Conservation (phyloP, 2,329 filamentous ascomycete species). For the Calonectria pteridis region DNA sequence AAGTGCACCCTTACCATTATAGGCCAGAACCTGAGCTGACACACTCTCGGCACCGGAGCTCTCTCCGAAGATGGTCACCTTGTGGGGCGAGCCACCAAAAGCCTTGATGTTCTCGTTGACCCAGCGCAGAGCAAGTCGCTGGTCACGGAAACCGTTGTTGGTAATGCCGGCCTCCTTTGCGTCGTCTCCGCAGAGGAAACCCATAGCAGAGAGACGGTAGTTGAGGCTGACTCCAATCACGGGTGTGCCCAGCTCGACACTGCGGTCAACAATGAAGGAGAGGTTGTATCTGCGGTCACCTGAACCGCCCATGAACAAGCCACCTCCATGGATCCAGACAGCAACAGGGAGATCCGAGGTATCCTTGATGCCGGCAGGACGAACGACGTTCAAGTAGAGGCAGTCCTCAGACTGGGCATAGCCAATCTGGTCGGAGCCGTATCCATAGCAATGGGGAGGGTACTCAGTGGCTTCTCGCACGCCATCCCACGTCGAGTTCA, state of each 20-base stretch:
- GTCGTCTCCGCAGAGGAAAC: conserved; percentile 59
- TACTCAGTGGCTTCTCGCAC: conserved; percentile 58
- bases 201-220: conserved; percentile 61
- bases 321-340: conserved; percentile 68
- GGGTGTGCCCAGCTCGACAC: conserved; percentile 58
- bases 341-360: conserved; percentile 60
- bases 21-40: conserved; percentile 60
- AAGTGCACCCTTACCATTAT: conserved; percentile 52
- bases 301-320: conserved; percentile 48
- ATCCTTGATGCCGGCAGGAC: conserved; percentile 60
- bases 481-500: conserved; percentile 60
- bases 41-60: conserved; percentile 63
- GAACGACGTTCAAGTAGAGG: conserved; percentile 71
- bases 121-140: conserved; percentile 61
- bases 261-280: conserved; percentile 67
- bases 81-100: conserved; percentile 59
- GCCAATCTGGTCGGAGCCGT: conserved; percentile 51
- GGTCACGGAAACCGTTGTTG: conserved; percentile 64
- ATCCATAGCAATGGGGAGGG: conserved; percentile 62
- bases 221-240: conserved; percentile 63
- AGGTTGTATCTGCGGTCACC: conserved; percentile 69
- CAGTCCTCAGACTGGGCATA: conserved; percentile 64
- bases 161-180: conserved; percentile 55
- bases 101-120: conserved; percentile 59
- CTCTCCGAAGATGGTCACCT: conserved; percentile 65